Base-by-base conservation (phyloP, 768 basidiomycete genomes). In the Agaricus subrufescens region DNA sequence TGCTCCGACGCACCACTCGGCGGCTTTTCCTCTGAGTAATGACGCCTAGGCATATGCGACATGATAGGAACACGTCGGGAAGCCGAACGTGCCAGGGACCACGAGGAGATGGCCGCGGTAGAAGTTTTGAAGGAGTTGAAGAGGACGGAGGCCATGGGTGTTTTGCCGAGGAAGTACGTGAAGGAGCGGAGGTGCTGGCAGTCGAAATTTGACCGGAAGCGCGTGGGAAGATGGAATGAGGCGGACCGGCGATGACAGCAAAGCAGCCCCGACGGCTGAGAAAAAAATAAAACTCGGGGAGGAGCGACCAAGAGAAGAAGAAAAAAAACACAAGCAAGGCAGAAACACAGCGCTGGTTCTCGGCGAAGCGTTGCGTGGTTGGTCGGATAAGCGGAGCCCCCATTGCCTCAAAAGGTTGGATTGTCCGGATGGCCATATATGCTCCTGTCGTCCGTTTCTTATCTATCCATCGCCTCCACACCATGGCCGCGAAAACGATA, bases 21-120 rank as follows among this genome's bases (percentile, higher is more conserved):
- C 5, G 75, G 58, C 59, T 78, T 77, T 61, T 79, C 76, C 55
- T 82, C 83, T 42, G 88, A 87, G 67, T 86, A 90, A 59, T 71
- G 69, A 48, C 89, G 84, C 50, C 67, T 64, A 42, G 65, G 57
- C 15, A 69, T 25, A 12, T 63, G 63, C 11, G 71, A 67, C 42
- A 63, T 53, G 49, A 66, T 70, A 50, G 65, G 58, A 25, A 61
- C 59, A 54, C 58, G 62, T 50, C 78, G 77, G 53, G 80, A 61
- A 30, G 74, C 60, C 8, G 66, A 59, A 19, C 68, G 61, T 5
- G 67, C 52, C 15, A 67, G 50, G 1, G 60, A 64, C 59, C 78
- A 74, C 62, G 78, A 73, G 45, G 86, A 80, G 61, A 83, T 59
- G n/a, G 77, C 76, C 64, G 78, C 73, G 59, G 83, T 78, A 68